Conservation (phyloP, 306 rosid species). For the Trifolium fragiferum region DNA sequence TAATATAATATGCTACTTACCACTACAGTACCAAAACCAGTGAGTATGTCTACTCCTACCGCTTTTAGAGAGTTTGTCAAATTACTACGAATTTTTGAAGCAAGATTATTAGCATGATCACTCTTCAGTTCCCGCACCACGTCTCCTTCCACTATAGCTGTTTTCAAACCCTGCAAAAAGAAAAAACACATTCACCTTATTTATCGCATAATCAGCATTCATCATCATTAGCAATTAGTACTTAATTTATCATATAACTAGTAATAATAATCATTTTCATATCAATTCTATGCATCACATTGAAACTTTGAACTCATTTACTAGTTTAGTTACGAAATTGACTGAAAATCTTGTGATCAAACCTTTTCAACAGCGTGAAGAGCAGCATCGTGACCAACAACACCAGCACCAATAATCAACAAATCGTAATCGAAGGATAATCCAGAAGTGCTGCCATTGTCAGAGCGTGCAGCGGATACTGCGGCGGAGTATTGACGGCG, state of each 20-base stretch:
- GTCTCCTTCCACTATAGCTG: slow-evolving; percentile 92
- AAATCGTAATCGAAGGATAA: slow-evolving; percentile 82
- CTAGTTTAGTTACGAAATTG: not conserved
- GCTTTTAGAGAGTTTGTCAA: slow-evolving; percentile 92
- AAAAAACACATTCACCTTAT: too few species aligned
- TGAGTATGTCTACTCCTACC: slow-evolving; percentile 90
- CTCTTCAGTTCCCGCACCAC: slow-evolving; percentile 92
- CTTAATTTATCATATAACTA: not conserved
- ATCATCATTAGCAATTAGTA: not conserved
- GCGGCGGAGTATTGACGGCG: slow-evolving; percentile 31
- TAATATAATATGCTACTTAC: slow-evolving; percentile 51
- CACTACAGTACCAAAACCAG: slow-evolving; percentile 86
- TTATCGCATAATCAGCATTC: not conserved
- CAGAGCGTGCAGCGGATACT: slow-evolving; percentile 60
- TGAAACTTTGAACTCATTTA: not conserved
- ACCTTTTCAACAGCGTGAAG: slow-evolving; percentile 98
- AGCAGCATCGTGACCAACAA: slow-evolving; percentile 97
- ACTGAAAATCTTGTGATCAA: not conserved
- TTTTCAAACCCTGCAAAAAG: slow-evolving; percentile 83
- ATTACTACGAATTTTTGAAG: slow-evolving; percentile 82
- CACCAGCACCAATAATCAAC: slow-evolving; percentile 95
- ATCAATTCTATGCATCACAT: not conserved
- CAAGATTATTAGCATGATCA: slow-evolving; percentile 96
- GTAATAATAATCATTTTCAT: not conserved
- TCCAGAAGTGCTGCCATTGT: slow-evolving; percentile 70